Conservation (phyloP, 2,329 filamentous ascomycete species). For the Xylaria sp. region DNA sequence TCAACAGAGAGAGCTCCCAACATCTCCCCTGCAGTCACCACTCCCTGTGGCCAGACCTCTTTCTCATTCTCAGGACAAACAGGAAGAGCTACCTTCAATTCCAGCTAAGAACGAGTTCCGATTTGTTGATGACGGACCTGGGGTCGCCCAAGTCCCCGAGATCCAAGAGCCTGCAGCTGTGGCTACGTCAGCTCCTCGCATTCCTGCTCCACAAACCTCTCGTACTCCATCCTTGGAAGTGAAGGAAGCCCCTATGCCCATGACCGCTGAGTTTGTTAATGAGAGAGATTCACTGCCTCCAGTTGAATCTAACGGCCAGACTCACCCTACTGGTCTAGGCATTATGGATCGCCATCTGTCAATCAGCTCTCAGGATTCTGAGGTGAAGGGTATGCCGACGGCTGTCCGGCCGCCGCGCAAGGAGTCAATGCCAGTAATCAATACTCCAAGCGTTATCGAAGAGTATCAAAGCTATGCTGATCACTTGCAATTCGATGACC, state of each 20-base stretch:
- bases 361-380: slow-evolving; percentile 38
- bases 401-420: slow-evolving; percentile 51
- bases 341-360: slow-evolving; percentile 43
- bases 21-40: slow-evolving; percentile 49
- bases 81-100: slow-evolving; percentile 29
- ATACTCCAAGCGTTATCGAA: slow-evolving; percentile 37
- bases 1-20: slow-evolving; percentile 60
- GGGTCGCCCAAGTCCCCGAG: slow-evolving; percentile 48
- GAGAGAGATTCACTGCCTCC: slow-evolving; percentile 42
- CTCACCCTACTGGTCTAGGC: slow-evolving; percentile 38
- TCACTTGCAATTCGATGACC: slow-evolving; percentile 44
- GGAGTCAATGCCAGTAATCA: slow-evolving; percentile 50
- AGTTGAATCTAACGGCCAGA: slow-evolving; percentile 30
- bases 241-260: slow-evolving; percentile 36
- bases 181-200: slow-evolving; percentile 45
- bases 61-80: slow-evolving; percentile 27
- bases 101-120: slow-evolving; percentile 50
- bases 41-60: slow-evolving; percentile 45
- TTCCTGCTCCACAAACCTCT: slow-evolving; percentile 38
- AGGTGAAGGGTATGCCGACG: slow-evolving; percentile 47
- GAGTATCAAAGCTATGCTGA: slow-evolving; percentile 46
- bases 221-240: slow-evolving; percentile 45
- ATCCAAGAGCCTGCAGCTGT: slow-evolving; percentile 54
- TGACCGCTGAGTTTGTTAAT: slow-evolving; percentile 37
- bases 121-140: slow-evolving; percentile 51